Base-by-base conservation (phyloP, 257 asterid genomes). In the Solanum lignicaule region DNA sequence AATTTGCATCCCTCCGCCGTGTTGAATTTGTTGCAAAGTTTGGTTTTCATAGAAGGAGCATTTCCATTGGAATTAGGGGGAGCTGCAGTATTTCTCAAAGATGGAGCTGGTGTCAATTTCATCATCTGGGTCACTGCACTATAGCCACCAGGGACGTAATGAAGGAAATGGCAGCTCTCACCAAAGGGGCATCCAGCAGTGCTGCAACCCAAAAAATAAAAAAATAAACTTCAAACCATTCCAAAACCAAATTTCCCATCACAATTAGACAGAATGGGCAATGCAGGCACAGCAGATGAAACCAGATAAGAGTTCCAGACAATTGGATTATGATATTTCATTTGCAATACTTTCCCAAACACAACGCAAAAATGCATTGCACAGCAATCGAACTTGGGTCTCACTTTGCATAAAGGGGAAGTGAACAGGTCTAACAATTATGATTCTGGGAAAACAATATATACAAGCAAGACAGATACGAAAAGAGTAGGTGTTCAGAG, bases 111-210 rank as follows among this genome's bases (percentile, higher is more conserved):
- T 52, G 91, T 86, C 75, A 94, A 92, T 93, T 94, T 95, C 98
- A 96, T 94, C 93, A 94, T 88, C 84, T 95, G 98, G 86, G 99
- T 93, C 83, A 94, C 98, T 1, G 98, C 93, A 76, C 91, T 94
- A 58, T 95, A 95, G 87, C 98, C 99, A 68, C 99, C 99, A 9
- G 97, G 98, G 46, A 94, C 95, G 25, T 91, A 83, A 93, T 96
- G 99, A 83, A 96, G 99, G 91, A 94, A 96, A 92, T 96, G 99
- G 89, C 99, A 96, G 86, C 91, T 93, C 91, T 96, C 96, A 27
- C 98, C 96, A 84, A 94, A 94, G 71, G 90, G 93, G 87, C 95
- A 93, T 60, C 95, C 95, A n/a, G 97, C 92, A 69, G 91, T 92
- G 91, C 99, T 96, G 93, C 93, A 94, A 21, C 33, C 79, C 78